Base-by-base conservation (phyloP, 805 yeast species). In the Saccharomycopsis oosterbeekiorum region DNA sequence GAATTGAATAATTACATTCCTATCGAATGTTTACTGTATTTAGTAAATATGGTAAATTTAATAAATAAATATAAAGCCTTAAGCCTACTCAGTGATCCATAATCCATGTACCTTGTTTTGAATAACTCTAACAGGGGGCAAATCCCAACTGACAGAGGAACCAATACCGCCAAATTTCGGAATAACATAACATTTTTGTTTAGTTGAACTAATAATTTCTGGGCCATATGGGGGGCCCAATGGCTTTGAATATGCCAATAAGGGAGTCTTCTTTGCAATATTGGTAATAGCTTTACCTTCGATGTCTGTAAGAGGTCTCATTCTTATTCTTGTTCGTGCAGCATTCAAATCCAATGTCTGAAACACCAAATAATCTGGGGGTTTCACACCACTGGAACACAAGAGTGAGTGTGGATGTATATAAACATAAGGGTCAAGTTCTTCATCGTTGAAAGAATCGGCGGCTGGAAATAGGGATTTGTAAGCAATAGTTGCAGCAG, bases 91-190 rank as follows among this genome's bases (percentile, higher is more conserved):
- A 4, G 60, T 60, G 15, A 63, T 75, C 97, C 97, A 93, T 36
- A 75, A 76, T 0, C 96, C 94, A 41, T 79, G 73, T 6, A 76
- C 71, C 69, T 86, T 88, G 63, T 76, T 78, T 70, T 93, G 97
- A 1, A 76, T 76, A 1, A 91, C 94, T 70, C 89, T 86, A 34
- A 86, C 76, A 2, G 85, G 88, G 8, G 94, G 96, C 58, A 93
- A 73, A 67, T 93, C 97, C 96, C 97, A 93, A 9, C 97, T 97
- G 34, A 86, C 78, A 24, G 89, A 88, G 29, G 71, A 40, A 21
- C 97, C 97, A 6, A 84, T 79, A 11, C 96, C 92, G 3, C 97
- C 97, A 69, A 88, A 84, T 60, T 97, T 75, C 0, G 98, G 97
- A 58, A 90, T 85, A 15, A 92, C 97, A 74, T 89, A 92, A 67